Conservation (phyloP, 2,329 filamentous ascomycete genomes). For the Hypocrella siamensis region DNA sequence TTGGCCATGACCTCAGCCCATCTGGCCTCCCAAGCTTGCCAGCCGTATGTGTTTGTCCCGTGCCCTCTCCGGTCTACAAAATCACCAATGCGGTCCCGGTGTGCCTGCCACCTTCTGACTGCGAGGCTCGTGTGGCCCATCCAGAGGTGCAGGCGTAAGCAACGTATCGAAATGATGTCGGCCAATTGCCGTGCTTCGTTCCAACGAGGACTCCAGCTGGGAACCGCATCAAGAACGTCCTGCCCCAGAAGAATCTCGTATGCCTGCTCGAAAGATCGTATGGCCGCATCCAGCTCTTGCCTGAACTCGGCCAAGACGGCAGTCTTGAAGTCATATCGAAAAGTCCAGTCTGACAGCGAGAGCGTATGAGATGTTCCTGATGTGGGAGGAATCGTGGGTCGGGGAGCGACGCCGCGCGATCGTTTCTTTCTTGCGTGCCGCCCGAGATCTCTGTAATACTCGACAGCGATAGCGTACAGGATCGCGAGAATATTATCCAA, state of each 20-base stretch:
- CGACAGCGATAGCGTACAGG: constrained; percentile 59
- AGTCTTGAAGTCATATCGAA: constrained; percentile 88
- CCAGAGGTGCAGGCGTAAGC: constrained; percentile 72
- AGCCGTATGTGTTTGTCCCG: constrained; percentile 79
- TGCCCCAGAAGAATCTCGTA: constrained; percentile 70
- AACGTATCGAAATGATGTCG: constrained; percentile 66
- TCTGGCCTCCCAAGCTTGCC: constrained; percentile 82
- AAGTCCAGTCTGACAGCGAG: constrained; percentile 78
- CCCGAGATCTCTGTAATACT: constrained; percentile 91
- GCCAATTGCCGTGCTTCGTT: constrained; percentile 82
- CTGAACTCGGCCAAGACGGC: constrained; percentile 84
- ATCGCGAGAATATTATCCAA: constrained; percentile 56
- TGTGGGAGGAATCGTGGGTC: constrained; percentile 69
- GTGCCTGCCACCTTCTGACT: constrained; percentile 63
- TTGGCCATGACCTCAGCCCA: constrained; percentile 50
- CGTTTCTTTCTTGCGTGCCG: constrained; percentile 84
- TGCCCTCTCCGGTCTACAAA: constrained; percentile 72
- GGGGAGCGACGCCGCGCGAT: constrained; percentile 59
- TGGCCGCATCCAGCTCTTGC: constrained; percentile 77
- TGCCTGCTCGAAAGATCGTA: constrained; percentile 73
- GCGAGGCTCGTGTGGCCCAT: constrained; percentile 64
- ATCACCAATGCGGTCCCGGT: constrained; percentile 58
- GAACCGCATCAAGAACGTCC: constrained; percentile 77
- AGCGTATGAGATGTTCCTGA: constrained; percentile 72
- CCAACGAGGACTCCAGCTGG: constrained; percentile 80